phyloP scores from a whole-genome alignment of 768 basidiomycete species.

The Cystofilobasidium macerans region DNA sequence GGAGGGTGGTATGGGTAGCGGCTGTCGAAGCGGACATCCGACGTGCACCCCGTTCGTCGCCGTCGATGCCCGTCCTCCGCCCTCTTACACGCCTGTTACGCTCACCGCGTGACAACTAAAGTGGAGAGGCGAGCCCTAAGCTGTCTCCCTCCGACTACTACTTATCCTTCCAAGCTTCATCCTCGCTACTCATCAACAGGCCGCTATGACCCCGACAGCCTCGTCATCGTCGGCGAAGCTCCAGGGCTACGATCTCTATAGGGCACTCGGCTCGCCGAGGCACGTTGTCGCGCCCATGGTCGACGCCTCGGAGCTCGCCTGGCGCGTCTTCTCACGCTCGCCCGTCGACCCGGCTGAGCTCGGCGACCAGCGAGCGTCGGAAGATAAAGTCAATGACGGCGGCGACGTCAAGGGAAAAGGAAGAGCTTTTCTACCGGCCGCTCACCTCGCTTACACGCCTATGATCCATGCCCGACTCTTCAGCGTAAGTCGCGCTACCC shows the following conservation, averaged over 20 bases:
- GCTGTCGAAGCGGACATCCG: too few species aligned
- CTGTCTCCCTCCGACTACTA: too few species aligned
- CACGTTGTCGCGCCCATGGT: conserved; percentile 96
- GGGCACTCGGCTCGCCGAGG: conserved; percentile 68
- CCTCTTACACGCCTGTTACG: too few species aligned
- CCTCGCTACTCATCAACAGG: too few species aligned
- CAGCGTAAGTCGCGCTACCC: conserved; percentile 39
- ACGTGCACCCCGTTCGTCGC: too few species aligned
- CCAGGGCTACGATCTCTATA: conserved; percentile 72
- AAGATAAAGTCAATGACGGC: too few species aligned
- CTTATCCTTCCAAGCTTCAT: too few species aligned
- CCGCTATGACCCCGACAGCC: conserved; percentile 25
- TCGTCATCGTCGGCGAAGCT: conserved; percentile 30
- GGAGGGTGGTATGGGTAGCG: too few species aligned
- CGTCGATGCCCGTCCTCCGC: too few species aligned
- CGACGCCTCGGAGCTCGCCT: conserved; percentile 43
- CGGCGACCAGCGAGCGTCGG: conserved; percentile 8
- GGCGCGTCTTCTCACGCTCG: conserved; percentile 24
- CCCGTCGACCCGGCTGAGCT: conserved; percentile 17
- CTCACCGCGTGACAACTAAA: too few species aligned
- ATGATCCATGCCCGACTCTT: conserved; percentile 85
- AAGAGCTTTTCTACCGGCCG: conserved; percentile 28
- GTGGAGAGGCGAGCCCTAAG: too few species aligned
- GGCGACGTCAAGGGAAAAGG: conserved; percentile 16
- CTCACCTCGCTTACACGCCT: conserved; percentile 79